Conservation (phyloP, 108 stramenopile genomes). For the Conticribra weissflogii region DNA sequence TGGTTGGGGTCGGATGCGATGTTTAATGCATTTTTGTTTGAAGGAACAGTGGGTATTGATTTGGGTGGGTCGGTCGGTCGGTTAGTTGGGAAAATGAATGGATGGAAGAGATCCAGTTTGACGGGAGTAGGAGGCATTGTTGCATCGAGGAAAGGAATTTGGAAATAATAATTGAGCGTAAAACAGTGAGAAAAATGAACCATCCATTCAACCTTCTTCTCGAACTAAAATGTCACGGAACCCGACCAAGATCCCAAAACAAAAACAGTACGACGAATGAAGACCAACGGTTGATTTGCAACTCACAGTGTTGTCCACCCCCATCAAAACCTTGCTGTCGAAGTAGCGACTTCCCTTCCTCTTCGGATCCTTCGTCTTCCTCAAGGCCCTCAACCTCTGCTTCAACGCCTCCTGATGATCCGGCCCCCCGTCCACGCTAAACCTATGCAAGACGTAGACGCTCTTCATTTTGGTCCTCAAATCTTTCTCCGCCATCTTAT, state of each 20-base stretch:
- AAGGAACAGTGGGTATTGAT: too few relatives aligned
- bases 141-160: too few relatives aligned
- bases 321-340: slow-evolving; percentile 82
- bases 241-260: neutral
- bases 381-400: slow-evolving; percentile 84
- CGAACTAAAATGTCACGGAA: too few relatives aligned
- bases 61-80: too few relatives aligned
- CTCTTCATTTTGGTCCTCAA: slow-evolving; percentile 83
- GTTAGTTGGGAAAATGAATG: too few relatives aligned
- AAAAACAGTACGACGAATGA: neutral
- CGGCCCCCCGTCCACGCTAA: slow-evolving; percentile 83
- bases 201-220: too few relatives aligned
- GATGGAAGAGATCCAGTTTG: too few relatives aligned
- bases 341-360: slow-evolving; percentile 81
- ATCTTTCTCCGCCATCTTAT: slow-evolving; percentile 92
- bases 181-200: too few relatives aligned
- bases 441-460: slow-evolving; percentile 88
- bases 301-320: slow-evolving; percentile 67
- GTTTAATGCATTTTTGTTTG: too few relatives aligned
- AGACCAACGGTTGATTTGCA: neutral
- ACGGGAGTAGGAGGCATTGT: too few relatives aligned
- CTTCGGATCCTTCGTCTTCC: slow-evolving; percentile 88
- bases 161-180: too few relatives aligned
- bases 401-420: slow-evolving; percentile 87
- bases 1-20: too few relatives aligned